Conservation (phyloP, 768 basidiomycete genomes). For the Ramaria sp. region DNA sequence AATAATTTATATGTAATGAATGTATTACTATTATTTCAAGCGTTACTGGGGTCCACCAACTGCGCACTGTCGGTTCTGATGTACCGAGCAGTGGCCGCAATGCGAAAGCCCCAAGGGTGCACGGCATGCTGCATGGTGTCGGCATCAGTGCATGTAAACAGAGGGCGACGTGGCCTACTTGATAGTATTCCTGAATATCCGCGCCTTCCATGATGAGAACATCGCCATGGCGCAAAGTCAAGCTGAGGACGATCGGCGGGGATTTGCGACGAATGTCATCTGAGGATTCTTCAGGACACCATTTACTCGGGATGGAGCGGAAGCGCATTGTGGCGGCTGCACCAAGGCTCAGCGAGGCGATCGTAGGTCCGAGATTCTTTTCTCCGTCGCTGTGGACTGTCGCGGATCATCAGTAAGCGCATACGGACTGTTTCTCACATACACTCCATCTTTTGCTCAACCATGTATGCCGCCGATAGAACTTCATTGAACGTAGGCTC, state of each 20-base stretch:
- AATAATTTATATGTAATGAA: no score
- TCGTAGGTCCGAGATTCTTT: constrained; percentile 55
- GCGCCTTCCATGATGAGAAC: constrained; percentile 69
- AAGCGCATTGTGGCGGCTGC: constrained; percentile 76
- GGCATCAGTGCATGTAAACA: neutral
- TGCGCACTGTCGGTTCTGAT: constrained; percentile 24
- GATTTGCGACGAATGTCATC: constrained; percentile 18
- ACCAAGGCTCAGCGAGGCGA: constrained; percentile 71
- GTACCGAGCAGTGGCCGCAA: constrained; percentile 68
- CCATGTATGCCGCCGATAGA: constrained; percentile 76
- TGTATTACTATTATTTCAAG: no score
- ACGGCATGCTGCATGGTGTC: constrained; percentile 47
- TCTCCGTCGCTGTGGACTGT: constrained; percentile 79
- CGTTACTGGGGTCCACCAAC: no score
- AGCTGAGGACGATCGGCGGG: constrained; percentile 16
- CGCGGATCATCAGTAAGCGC: neutral
- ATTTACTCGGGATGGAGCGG: constrained; percentile 30
- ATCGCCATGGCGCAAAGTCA: constrained; percentile 45
- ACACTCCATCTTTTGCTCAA: constrained; percentile 76
- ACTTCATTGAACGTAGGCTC: constrained; percentile 60
- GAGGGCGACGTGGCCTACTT: constrained; percentile 22
- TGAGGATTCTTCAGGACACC: constrained; percentile 24
- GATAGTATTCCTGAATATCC: constrained; percentile 56
- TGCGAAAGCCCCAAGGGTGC: constrained; percentile 61
- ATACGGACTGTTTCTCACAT: constrained; percentile 16